phyloP scores from a whole-genome alignment of 2,329 filamentous ascomycete genomes.

The Furcasterigmium sp. region DNA sequence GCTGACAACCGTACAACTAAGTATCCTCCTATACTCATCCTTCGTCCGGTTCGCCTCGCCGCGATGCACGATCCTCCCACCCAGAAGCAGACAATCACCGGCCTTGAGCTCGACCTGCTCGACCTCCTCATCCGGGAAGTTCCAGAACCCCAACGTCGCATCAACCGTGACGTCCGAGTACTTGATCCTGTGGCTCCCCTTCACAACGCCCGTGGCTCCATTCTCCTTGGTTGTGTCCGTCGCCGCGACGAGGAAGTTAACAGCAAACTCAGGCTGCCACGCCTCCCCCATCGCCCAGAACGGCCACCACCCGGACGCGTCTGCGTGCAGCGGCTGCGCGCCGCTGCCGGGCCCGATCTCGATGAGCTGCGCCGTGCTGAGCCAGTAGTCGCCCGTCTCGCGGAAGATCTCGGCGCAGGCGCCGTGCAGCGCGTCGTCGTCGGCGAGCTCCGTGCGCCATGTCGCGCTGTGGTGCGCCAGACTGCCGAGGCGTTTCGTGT shows the following conservation, averaged over 20 bases:
- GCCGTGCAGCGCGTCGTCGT: slow-evolving; percentile 20
- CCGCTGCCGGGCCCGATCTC: slow-evolving; percentile 16
- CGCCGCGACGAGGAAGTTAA: slow-evolving; percentile 14
- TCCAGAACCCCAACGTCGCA: not conserved
- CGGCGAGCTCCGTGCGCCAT: slow-evolving; percentile 19
- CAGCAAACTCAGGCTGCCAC: slow-evolving; percentile 5
- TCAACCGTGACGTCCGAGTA: slow-evolving; percentile 1
- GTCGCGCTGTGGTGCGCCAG: slow-evolving; percentile 17
- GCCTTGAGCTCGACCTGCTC: slow-evolving; percentile 9
- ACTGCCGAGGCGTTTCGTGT: slow-evolving; percentile 18
- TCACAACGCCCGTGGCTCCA: slow-evolving; percentile 13
- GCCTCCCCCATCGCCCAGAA: slow-evolving; percentile 1
- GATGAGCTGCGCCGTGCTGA: slow-evolving; percentile 17
- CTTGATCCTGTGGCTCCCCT: slow-evolving; percentile 3
- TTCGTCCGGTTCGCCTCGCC: slow-evolving; percentile 8
- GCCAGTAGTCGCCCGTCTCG: slow-evolving; percentile 22
- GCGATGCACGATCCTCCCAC: slow-evolving; percentile 7
- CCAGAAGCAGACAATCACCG: slow-evolving; percentile 8
- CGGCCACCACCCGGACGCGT: slow-evolving; percentile 7
- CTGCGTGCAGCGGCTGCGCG: slow-evolving; percentile 19
- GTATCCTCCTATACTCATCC: slow-evolving; percentile 5
- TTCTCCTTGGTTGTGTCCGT: slow-evolving; percentile 13
- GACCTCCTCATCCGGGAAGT: slow-evolving; percentile 8
- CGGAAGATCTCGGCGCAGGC: slow-evolving; percentile 17
- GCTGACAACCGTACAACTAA: slow-evolving; percentile 9